Evolutionary conservation across 225 moss, liverwort and hornwort genomes (phyloP).

Genomic region (Straminergon stramineum): DNA sequence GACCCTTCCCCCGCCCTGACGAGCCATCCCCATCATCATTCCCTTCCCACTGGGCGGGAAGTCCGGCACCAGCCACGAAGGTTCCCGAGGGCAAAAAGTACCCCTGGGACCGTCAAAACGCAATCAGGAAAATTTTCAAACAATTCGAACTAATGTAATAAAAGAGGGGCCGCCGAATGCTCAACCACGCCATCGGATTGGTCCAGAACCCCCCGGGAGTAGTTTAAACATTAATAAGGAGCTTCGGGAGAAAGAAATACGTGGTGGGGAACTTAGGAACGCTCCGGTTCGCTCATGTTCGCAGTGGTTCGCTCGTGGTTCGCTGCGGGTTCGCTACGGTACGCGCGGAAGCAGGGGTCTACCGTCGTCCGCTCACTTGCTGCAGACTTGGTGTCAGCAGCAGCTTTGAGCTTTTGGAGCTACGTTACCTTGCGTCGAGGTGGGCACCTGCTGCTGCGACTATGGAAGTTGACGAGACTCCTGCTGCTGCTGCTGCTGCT

Average conservation of each 20-base stretch:
- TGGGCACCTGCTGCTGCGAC: background rate
- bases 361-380: background rate
- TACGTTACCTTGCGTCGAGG: background rate
- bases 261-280: background rate
- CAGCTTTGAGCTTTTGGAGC: conserved; percentile 1
- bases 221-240: background rate
- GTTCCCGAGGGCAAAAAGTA: background rate
- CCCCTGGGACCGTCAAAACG: background rate
- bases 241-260: background rate
- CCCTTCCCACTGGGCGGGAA: conserved; percentile 7
- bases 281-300: background rate
- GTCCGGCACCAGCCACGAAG: background rate
- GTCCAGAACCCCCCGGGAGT: background rate
- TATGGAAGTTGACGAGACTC: conserved; percentile 13
- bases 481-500: background rate
- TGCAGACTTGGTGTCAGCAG: conserved; percentile 8
- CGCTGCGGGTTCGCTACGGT: background rate
- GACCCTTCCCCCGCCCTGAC: no score
- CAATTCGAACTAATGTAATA: background rate
- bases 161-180: background rate
- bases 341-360: background rate
- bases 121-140: background rate
- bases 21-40: background rate
- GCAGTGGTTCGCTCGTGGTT: background rate
- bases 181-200: background rate